Base-by-base conservation (phyloP, 768 basidiomycete species). In the Nidularia sp. region DNA sequence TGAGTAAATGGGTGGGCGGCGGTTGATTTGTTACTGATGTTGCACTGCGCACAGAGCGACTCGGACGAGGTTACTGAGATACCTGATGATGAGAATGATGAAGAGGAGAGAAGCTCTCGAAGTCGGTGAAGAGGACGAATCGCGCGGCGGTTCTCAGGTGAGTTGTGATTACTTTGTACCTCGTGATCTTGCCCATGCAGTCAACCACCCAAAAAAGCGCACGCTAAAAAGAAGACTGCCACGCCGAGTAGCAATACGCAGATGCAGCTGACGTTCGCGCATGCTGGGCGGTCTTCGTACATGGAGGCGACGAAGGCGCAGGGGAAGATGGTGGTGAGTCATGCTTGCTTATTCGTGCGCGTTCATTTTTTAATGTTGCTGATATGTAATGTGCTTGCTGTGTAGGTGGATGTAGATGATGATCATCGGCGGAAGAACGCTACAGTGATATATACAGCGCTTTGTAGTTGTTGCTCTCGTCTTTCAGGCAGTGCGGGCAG, bases 111-210 rank as follows among this genome's bases (percentile, higher is more conserved):
- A 3, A 82, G 66, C 3, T 71, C 78, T 18, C n/a, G n/a, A 74
- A 75, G 42, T 69, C 75, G 33, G 57, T 66, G 6, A 88, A 85
- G 65, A 77, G 76, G 57, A 81, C 84, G 25, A 82, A 76, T 57
- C 75, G 88, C 48, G 81, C 85, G 22, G 82, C 85, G 6, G 79
- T 85, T 9, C 63, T 86, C 34, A 86, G 79, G 88, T 87, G 58
- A n/a, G 51, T 70, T 4, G 1, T 50, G 39, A n/a, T 15, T 55
- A 39, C 8, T 49, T n/a, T 22, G 18, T 29, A 18, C 5, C n/a
- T 48, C 13, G 10, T 8, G 4, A 56, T 29, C 33, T n/a, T 46
- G 29, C 8, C 13, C 15, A 48, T 41, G 45, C 12, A 72, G 70
- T 47, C 71, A 74, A 69, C 59, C 71, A 6, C 60, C 70, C n/a